A percentile compares a stretch with the other conserved stretches of the same genome.
These are phyloP conservation scores for Penicillium sclerotigenum DNA, from an alignment of 2,329 filamentous ascomycete genomes.

Conservation along the genomic window DNA sequence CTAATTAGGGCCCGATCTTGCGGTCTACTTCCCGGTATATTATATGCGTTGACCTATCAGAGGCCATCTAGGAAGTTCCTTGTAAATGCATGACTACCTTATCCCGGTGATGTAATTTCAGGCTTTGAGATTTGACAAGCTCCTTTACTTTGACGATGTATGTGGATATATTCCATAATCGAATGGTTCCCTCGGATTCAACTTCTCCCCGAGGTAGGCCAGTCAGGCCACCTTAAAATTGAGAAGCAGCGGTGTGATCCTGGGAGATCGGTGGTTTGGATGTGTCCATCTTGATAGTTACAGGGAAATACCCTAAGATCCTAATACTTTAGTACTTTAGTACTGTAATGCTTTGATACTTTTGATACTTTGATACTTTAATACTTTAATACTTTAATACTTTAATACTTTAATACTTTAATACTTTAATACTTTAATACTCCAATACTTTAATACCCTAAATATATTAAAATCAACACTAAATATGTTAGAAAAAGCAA, in stretches of 20 bases:
- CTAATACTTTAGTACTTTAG: no score
- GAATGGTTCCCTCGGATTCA: neutral
- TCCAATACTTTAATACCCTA: no score
- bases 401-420: no score
- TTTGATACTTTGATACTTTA: no score
- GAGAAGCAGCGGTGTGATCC: neutral
- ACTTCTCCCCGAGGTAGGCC: neutral
- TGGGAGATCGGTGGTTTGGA: neutral
- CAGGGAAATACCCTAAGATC: no score
- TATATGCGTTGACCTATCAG: constrained; percentile 1
- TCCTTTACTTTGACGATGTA: neutral
- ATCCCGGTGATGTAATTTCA: neutral
- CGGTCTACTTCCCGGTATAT: neutral
- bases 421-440: no score
- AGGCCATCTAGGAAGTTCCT: neutral
- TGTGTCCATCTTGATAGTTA: neutral
- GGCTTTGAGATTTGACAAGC: neutral
- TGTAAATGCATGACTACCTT: neutral
- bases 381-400: no score
- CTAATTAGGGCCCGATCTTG: neutral
- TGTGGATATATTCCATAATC: neutral
- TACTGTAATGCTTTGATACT: no score
- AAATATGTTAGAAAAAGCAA: neutral
- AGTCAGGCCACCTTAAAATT: neutral
- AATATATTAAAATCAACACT: neutral